Percentiles rank a stretch among this genome's conserved stretches.
These are phyloP conservation scores for Cryptosporidium sp. DNA, from an alignment of 169 alveolate species.

Conservation along the genomic window DNA sequence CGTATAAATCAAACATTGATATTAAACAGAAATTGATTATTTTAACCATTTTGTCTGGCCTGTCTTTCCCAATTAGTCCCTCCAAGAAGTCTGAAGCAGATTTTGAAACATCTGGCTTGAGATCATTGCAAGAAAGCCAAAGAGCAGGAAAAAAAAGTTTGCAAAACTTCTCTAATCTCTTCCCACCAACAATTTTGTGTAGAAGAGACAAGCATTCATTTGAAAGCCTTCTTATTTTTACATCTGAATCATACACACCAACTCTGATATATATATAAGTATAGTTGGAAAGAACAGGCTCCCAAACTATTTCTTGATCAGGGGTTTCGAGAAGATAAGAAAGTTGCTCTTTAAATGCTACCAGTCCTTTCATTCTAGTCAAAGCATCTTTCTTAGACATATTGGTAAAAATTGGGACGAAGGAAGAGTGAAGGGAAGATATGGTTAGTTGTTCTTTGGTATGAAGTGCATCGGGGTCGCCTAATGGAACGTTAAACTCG, in stretches of 20 bases:
- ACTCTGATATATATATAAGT: conserved; percentile 53
- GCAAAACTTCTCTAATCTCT: conserved; percentile 23
- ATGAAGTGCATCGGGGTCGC: background rate
- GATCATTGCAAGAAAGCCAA: conserved; percentile 69
- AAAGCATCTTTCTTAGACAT: conserved; percentile 48
- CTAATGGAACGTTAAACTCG: conserved; percentile 1
- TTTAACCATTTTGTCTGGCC: background rate
- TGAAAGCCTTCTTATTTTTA: conserved; percentile 41
- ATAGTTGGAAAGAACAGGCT: conserved; percentile 41
- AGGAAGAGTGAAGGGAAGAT: conserved; percentile 12
- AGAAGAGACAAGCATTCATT: conserved; percentile 52
- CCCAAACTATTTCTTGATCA: conserved; percentile 8
- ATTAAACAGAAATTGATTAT: conserved; percentile 3
- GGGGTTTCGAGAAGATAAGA: background rate
- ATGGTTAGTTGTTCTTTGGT: conserved; percentile 10
- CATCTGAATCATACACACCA: conserved; percentile 64
- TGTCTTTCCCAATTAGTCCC: conserved; percentile 3
- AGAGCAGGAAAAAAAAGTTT: conserved; percentile 56
- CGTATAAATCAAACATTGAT: conserved; percentile 41
- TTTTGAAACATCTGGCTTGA: conserved; percentile 48
- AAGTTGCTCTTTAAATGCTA: background rate
- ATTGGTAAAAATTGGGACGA: conserved; percentile 56
- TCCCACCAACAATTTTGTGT: conserved; percentile 56
- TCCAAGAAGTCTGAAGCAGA: conserved; percentile 36
- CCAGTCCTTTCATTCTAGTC: conserved; percentile 43